Evolutionary conservation across 164 flowering plant species (phyloP).

Genomic region (Macadamia integrifolia): DNA sequence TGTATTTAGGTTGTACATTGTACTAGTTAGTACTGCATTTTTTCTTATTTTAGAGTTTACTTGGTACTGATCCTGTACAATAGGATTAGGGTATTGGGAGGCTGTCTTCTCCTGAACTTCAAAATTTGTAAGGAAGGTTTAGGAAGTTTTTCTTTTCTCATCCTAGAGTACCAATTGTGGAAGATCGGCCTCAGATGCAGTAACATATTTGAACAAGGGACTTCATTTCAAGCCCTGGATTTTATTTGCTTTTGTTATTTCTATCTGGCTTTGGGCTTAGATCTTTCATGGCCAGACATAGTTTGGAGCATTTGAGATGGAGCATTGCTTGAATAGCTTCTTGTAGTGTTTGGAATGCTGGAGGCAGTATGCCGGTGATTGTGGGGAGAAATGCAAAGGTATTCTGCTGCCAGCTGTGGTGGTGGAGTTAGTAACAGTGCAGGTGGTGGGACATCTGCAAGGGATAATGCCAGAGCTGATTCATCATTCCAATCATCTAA

Average conservation of each 20-base stretch:
- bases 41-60: too few species aligned
- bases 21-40: too few species aligned
- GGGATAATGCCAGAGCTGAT: conserved; percentile 68
- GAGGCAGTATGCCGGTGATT: conserved; percentile 86
- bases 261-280: not conserved
- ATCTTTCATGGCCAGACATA: conserved; percentile 8
- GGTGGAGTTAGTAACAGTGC: conserved; percentile 77
- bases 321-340: conserved; percentile 16
- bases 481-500: conserved; percentile 58
- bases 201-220: not conserved
- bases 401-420: conserved; percentile 74
- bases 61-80: not conserved
- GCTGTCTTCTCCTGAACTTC: not conserved
- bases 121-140: not conserved
- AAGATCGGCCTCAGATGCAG: not conserved
- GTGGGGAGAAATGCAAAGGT: conserved; percentile 95
- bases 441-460: conserved; percentile 57
- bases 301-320: conserved; percentile 4
- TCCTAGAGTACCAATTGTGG: not conserved
- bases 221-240: not conserved
- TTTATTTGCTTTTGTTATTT: not conserved
- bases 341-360: conserved; percentile 44
- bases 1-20: too few species aligned
- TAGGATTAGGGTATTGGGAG: not conserved
- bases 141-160: not conserved